Evolutionary conservation across 1,284 basidiomycete genomes (phyloP).

Genomic region (Psilocybe mexicana): DNA sequence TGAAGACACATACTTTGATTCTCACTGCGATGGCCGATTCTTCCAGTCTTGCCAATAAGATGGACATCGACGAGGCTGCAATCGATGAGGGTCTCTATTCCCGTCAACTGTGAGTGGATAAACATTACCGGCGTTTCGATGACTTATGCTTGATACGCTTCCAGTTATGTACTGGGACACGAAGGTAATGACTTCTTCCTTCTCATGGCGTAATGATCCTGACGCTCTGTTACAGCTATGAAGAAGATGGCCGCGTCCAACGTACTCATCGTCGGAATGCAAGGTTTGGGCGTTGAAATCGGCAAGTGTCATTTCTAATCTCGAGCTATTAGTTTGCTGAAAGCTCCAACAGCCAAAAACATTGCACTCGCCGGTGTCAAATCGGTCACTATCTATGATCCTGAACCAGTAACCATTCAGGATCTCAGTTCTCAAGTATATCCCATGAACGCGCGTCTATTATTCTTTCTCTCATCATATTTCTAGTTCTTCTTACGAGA

Average conservation of each 20-base stretch:
- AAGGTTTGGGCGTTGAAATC: conserved; percentile 95
- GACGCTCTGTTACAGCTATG: conserved; percentile 69
- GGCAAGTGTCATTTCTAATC: conserved; percentile 47
- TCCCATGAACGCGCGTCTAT: conserved; percentile 10
- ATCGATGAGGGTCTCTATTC: conserved; percentile 95
- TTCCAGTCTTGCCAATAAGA: conserved; percentile 53
- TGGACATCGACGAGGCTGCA: conserved; percentile 83
- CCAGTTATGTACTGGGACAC: conserved; percentile 92
- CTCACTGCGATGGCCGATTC: conserved; percentile 47
- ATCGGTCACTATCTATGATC: conserved; percentile 96
- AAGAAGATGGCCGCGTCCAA: conserved; percentile 98
- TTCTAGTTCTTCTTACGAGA: conserved; percentile 90
- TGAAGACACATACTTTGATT: neutral
- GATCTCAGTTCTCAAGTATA: conserved; percentile 92
- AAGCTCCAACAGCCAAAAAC: conserved; percentile 81
- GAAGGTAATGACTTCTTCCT: conserved; percentile 62
- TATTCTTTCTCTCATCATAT: neutral
- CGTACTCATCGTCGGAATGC: conserved; percentile 91
- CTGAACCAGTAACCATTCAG: conserved; percentile 81
- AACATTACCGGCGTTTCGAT: conserved; percentile 1
- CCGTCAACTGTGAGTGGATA: conserved; percentile 81
- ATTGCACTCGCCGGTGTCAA: conserved; percentile 96
- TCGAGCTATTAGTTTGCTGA: neutral
- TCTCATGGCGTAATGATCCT: neutral
- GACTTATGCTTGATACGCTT: conserved; percentile 12